These are phyloP conservation scores for Penicillium sclerotiorum DNA, from an alignment of 2,329 filamentous ascomycete species.

Conservation along the genomic window DNA sequence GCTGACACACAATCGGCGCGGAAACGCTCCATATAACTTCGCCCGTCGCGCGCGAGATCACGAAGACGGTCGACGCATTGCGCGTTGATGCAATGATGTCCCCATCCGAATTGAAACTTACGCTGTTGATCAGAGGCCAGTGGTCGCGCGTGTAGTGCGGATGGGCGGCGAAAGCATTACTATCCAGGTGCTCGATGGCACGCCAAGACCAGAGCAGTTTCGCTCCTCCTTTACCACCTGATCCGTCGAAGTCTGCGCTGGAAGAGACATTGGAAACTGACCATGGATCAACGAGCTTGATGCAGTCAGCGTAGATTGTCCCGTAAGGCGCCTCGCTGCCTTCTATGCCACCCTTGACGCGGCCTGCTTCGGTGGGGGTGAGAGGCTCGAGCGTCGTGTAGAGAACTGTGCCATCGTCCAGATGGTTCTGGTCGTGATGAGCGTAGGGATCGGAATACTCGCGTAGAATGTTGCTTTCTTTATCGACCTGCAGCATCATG, in stretches of 20 bases:
- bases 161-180: constrained; percentile 44
- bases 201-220: constrained; percentile 49
- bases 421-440: constrained; percentile 52
- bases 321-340: constrained; percentile 37
- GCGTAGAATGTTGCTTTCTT: constrained; percentile 41
- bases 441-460: constrained; percentile 47
- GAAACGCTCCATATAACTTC: constrained; percentile 48
- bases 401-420: constrained; percentile 46
- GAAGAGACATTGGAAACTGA: no score
- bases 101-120: constrained; percentile 43
- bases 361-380: constrained; percentile 36
- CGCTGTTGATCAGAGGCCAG: constrained; percentile 51
- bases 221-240: no score
- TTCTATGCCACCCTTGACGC: constrained; percentile 46
- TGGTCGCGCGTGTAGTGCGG: constrained; percentile 38
- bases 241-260: no score
- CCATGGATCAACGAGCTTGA: constrained; percentile 49
- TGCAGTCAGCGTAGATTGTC: constrained; percentile 42
- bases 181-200: constrained; percentile 45
- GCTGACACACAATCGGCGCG: constrained; percentile 46
- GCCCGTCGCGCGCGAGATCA: constrained; percentile 45
- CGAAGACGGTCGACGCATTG: constrained; percentile 46
- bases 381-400: constrained; percentile 49
- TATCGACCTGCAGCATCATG: constrained; percentile 48
- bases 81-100: constrained; percentile 48